phyloP scores from a whole-genome alignment of 345 rosid genomes.

The Lepidium africanum region DNA sequence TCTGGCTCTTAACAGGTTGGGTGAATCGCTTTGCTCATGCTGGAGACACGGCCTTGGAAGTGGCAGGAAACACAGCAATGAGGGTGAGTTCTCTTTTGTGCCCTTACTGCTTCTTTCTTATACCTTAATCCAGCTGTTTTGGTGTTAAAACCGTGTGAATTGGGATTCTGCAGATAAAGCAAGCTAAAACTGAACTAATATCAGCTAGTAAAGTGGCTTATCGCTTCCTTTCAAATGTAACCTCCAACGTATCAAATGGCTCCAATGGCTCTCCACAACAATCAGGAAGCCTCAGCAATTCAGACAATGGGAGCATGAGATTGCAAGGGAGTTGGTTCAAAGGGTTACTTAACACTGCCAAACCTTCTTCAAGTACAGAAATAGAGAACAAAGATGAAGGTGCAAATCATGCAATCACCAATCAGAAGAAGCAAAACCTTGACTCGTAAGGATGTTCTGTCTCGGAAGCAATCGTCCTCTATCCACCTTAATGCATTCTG shows the following conservation, averaged over 20 bases:
- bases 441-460: constrained; percentile 14
- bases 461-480: background rate
- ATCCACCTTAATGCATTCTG: background rate
- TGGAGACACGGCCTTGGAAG: constrained; percentile 85
- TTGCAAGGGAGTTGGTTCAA: constrained; percentile 79
- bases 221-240: constrained; percentile 63
- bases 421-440: constrained; percentile 14
- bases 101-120: background rate
- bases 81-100: constrained; percentile 39
- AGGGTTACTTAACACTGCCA: constrained; percentile 54
- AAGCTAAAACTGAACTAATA: constrained; percentile 89
- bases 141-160: background rate
- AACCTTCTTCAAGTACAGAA: constrained; percentile 32
- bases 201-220: constrained; percentile 98
- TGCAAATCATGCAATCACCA: constrained; percentile 16
- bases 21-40: constrained; percentile 96
- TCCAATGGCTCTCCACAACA: constrained; percentile 9
- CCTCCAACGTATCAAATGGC: constrained; percentile 31
- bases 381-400: constrained; percentile 26
- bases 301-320: constrained; percentile 52
- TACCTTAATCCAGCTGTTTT: background rate
- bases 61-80: constrained; percentile 79
- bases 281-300: constrained; percentile 46
- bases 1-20: constrained; percentile 58
- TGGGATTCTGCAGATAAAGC: constrained; percentile 61